These are phyloP conservation scores for Coemansia sp. DNA, from an alignment of 192 early-diverging fungal genomes.

Conservation along the genomic window DNA sequence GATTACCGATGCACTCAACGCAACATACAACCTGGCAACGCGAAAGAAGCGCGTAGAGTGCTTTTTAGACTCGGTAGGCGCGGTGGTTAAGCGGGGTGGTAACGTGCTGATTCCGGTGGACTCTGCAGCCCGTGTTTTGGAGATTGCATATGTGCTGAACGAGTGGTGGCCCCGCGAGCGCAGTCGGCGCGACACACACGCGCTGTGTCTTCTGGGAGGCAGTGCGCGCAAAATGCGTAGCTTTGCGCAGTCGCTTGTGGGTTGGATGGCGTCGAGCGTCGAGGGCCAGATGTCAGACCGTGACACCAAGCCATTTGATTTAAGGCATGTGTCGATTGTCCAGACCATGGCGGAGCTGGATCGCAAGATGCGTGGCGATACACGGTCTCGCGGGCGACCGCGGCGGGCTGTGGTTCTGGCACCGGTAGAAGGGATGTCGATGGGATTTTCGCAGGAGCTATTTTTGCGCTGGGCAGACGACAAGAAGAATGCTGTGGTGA, in stretches of 20 bases:
- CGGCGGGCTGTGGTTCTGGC: constrained; percentile 82
- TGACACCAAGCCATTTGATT: constrained; percentile 85
- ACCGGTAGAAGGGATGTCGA: constrained; percentile 72
- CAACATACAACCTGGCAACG: constrained; percentile 62
- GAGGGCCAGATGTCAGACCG: constrained; percentile 67
- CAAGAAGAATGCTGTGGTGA: constrained; percentile 64
- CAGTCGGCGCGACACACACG: constrained; percentile 58
- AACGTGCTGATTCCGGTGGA: constrained; percentile 90
- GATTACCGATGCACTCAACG: constrained; percentile 89
- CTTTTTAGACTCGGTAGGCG: constrained; percentile 61
- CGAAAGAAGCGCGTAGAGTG: constrained; percentile 73
- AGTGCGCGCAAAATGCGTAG: constrained; percentile 73
- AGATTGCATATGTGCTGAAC: constrained; percentile 86
- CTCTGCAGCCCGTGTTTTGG: constrained; percentile 84
- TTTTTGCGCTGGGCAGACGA: constrained; percentile 70
- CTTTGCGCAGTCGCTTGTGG: constrained; percentile 86
- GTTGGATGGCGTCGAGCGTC: constrained; percentile 93
- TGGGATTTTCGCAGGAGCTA: constrained; percentile 78
- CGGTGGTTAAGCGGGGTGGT: constrained; percentile 63
- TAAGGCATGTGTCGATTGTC: constrained; percentile 72
- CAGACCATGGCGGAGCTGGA: constrained; percentile 60
- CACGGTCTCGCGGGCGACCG: constrained; percentile 61
- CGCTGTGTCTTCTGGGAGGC: constrained; percentile 77
- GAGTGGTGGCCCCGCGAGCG: constrained; percentile 70
- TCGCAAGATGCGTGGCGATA: constrained; percentile 18